Base-by-base conservation (phyloP, 495 filamentous ascomycete genomes). In the Echria macrotheca region DNA sequence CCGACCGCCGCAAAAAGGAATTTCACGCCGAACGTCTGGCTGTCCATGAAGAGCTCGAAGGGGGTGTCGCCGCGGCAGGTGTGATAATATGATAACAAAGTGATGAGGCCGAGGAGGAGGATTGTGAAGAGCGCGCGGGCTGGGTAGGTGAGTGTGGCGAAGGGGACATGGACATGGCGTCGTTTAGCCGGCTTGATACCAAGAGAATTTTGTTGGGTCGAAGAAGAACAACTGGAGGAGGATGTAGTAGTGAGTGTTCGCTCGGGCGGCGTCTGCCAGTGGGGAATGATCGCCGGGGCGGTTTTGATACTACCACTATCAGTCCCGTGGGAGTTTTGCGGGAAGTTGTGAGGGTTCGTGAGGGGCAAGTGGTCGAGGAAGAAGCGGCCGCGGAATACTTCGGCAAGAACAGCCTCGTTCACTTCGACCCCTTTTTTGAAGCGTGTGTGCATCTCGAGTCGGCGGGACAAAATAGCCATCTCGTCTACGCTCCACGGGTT, bases 1-100 rank as follows among this genome's bases (percentile, higher is more conserved):
- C 66, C 59, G 21, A 60, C 25, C 2, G 47, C 49, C 10, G 56
- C 57, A 26, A 69, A 67, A 5, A 65, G 48, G 29, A 65, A 65
- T 14, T 65, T 60, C n/a, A 67, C 55, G 11, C 65, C 55, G 10
- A 64, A 53, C 42, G 56, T 54, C 32, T 58, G 59, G 8, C 58
- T 63, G 44, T 40, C 47, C 49, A 62, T 64, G 25, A 57, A 60
- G 15, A 44, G 25, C 15, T 44, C 43, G 18, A 65, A 60, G 33
- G 50, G 53, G 22, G 49, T 57, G 18, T 55, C 55, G 21, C 47
- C 49, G 6, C 52, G 56, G 7, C 39, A 47, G 28, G 60, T 57
- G 29, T 57, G 55, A 26, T 67, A 69, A 15, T 57, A 45, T 10
- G 57, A 19, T 1, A 67, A 31, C 12, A 57, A 51, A 18, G 56